Evolutionary conservation across 1,139 yeast species (phyloP), one percentile per base, ranked within the genome.

Genomic region (Pichia sp.): DNA sequence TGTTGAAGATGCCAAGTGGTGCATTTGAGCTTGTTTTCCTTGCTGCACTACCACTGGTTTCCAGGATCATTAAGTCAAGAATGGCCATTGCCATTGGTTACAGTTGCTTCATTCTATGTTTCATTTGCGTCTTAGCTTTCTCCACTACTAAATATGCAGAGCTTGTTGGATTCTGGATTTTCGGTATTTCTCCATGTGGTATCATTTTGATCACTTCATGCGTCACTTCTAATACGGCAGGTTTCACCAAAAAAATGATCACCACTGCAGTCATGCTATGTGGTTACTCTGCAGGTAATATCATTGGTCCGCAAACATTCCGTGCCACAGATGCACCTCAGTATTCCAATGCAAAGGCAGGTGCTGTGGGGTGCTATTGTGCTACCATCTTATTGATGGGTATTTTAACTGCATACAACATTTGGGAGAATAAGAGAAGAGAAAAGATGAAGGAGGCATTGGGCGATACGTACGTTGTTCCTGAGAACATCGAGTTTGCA

Each of bases 291-390:
- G 69, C 72, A 20, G 86, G 91, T 22, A 79, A 79, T 47, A 62
- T 79, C 33, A 65, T 76, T 32, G 88, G 88, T 0, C 87, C 88
- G 3, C 86, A 78, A 53, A 67, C 80, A 30, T 80, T 78, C 52
- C 52, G 58, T 24, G 33, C 48, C 3, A 28, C 34, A 2, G 47
- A 45, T 25, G 48, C 49, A 2, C 52, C 52, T 15, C 16, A 39
- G 6, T 48, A 48, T 20, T 36, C 29, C 12, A 32, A 34, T 3
- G 39, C 60, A 42, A 27, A 51, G 48, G 52, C 57, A 5, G 48
- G 49, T 18, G 42, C 19, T 46, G 46, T 52, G 18, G 50, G 44
- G 21, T 45, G 51, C 29, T 69, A 72, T 19, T 67, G 45, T 29
- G 27, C 32, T 18, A 44, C 41, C 49, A 5, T 38, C 42, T 21